A percentile compares a stretch with the other conserved stretches of the same genome.
phyloP scores from a whole-genome alignment of 768 basidiomycete genomes.

The Amylocystis lapponica region DNA sequence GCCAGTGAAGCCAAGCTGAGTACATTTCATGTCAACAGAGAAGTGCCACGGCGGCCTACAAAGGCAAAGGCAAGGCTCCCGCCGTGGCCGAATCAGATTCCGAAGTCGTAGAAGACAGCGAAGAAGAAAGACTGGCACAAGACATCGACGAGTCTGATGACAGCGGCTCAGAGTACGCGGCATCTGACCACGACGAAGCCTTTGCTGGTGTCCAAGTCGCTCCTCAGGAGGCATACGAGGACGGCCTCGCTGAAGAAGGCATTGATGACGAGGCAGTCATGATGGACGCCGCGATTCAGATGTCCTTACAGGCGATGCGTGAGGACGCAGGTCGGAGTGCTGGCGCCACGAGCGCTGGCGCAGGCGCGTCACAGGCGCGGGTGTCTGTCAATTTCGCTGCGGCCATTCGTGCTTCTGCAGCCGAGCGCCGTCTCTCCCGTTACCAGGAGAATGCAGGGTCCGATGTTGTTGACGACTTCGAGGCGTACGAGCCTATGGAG shows the following conservation, averaged over 20 bases:
- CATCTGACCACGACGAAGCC: constrained; percentile 23
- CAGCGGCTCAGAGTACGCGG: constrained; percentile 59
- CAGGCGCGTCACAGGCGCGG: constrained; percentile 22
- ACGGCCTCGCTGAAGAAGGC: constrained; percentile 5
- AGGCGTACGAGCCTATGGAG: not conserved
- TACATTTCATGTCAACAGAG: not conserved
- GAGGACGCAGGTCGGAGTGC: constrained; percentile 20
- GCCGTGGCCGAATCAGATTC: not conserved
- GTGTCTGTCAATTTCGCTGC: constrained; percentile 35
- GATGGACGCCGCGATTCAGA: constrained; percentile 50
- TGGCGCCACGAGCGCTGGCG: constrained; percentile 30
- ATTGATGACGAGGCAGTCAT: constrained; percentile 34
- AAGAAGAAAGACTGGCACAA: not conserved
- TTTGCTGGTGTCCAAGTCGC: constrained; percentile 6
- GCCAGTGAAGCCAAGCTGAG: not conserved
- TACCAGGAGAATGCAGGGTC: constrained; percentile 18
- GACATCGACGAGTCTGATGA: constrained; percentile 44
- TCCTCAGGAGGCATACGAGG: not conserved
- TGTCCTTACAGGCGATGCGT: constrained; percentile 40
- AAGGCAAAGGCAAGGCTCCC: too few relatives aligned
- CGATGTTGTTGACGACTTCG: constrained; percentile 4
- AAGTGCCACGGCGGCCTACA: not conserved
- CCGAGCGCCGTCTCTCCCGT: constrained; percentile 44
- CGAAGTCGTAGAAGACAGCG: not conserved
- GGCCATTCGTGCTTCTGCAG: constrained; percentile 43